phyloP scores from a whole-genome alignment of 345 rosid species.

The Eucalyptus polyanthemos region DNA sequence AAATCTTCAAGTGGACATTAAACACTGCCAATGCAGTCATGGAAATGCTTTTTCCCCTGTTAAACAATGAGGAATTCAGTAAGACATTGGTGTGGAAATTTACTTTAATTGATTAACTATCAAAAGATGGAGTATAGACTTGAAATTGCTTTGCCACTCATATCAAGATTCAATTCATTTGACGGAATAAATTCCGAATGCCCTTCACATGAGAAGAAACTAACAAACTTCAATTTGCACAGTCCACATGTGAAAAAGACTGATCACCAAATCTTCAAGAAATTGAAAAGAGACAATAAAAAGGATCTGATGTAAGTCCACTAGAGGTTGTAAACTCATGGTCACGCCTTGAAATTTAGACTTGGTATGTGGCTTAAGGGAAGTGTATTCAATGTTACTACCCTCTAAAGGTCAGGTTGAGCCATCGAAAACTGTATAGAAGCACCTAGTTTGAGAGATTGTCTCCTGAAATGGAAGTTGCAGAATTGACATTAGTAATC shows the following conservation, averaged over 20 bases:
- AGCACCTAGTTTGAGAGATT: neutral
- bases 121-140: neutral
- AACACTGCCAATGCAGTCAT: no score
- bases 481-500: neutral
- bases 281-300: neutral
- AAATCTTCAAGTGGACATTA: no score
- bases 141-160: neutral
- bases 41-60: no score
- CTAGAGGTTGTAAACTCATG: accelerated
- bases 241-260: neutral
- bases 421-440: no score
- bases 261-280: neutral
- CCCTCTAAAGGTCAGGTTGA: neutral
- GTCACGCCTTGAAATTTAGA: neutral
- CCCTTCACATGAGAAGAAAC: neutral
- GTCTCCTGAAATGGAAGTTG: neutral
- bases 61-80: no score
- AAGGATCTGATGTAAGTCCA: neutral
- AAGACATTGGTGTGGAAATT: no score
- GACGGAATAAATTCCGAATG: neutral
- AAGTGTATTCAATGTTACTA: neutral
- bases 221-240: neutral
- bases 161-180: neutral
- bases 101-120: no score
- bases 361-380: accelerated